A percentile compares a stretch with the other conserved stretches of the same genome.
These are phyloP conservation scores for Lithohypha guttulata DNA, from an alignment of 2,329 filamentous ascomycete species.

Conservation along the genomic window DNA sequence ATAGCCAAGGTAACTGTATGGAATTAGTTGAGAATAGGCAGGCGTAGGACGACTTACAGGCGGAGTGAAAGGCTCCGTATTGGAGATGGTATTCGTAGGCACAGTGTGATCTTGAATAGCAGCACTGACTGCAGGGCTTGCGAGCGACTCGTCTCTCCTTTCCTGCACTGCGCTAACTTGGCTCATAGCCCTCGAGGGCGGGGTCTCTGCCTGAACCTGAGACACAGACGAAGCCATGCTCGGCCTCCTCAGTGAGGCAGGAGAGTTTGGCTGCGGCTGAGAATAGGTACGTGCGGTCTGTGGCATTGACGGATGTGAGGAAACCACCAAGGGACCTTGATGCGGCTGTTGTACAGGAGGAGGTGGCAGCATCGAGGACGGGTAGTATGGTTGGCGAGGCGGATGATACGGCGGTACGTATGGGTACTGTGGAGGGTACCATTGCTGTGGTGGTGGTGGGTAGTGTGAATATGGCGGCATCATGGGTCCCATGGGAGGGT, in stretches of 20 bases:
- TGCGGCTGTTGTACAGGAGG: neutral
- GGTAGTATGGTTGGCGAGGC: constrained; percentile 32
- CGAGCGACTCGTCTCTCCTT: constrained; percentile 18
- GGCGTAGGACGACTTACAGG: constrained; percentile 28
- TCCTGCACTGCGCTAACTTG: constrained; percentile 19
- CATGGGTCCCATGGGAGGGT: constrained; percentile 46
- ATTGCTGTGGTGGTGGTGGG: constrained; percentile 29
- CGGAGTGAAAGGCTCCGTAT: constrained; percentile 41
- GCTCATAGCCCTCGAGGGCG: constrained; percentile 20
- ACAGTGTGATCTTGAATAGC: constrained; percentile 20
- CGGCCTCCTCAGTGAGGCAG: constrained; percentile 23
- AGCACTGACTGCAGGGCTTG: constrained; percentile 24
- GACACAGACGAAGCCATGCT: constrained; percentile 21
- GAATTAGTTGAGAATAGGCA: constrained; percentile 10
- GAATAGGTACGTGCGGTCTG: constrained; percentile 13
- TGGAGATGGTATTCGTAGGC: constrained; percentile 18
- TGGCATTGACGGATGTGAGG: constrained; percentile 16
- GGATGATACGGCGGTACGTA: constrained; percentile 32
- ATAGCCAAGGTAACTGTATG: constrained; percentile 50
- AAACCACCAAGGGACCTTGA: constrained; percentile 10
- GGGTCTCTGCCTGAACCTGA: constrained; percentile 30
- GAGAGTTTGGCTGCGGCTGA: constrained; percentile 16
- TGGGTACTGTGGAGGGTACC: constrained; percentile 34
- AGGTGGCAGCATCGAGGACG: constrained; percentile 33
- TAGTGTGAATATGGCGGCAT: constrained; percentile 38